phyloP scores from a whole-genome alignment of 2,329 filamentous ascomycete species.

The Lecanicillium sp. region DNA sequence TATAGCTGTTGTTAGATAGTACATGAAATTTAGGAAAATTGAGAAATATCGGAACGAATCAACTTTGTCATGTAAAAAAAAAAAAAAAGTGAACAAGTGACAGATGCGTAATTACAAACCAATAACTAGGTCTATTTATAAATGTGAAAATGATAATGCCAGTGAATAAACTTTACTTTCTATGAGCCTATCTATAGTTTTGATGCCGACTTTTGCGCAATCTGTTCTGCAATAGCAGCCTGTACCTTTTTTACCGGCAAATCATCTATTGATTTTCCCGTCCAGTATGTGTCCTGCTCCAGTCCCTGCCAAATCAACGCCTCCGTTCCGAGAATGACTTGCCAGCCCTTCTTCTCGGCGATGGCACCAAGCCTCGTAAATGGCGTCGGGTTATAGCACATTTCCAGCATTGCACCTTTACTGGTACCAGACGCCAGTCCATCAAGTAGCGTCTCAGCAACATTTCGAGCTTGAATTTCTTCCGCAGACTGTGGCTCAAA shows the following conservation, averaged over 20 bases:
- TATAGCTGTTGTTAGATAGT: too few relatives aligned
- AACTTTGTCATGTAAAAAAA: too few relatives aligned
- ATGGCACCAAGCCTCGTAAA: conserved; percentile 59
- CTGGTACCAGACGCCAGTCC: conserved; percentile 25
- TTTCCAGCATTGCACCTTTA: conserved; percentile 66
- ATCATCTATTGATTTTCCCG: conserved; percentile 48
- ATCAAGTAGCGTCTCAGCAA: conserved; percentile 40
- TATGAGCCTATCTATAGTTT: conserved; percentile 19
- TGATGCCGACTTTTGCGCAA: conserved; percentile 23
- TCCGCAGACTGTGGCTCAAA: conserved; percentile 57
- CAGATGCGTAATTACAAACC: too few relatives aligned
- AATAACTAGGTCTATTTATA: too few relatives aligned
- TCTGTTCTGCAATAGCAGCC: conserved; percentile 34
- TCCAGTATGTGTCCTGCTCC: conserved; percentile 61
- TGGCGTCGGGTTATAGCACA: conserved; percentile 73
- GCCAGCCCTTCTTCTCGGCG: conserved; percentile 56
- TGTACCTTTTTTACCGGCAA: conserved; percentile 54
- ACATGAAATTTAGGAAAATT: too few relatives aligned
- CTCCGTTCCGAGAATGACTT: conserved; percentile 68
- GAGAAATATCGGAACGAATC: too few relatives aligned
- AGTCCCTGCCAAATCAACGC: conserved; percentile 71
- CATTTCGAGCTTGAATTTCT: conserved; percentile 51
- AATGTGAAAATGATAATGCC: too few relatives aligned
- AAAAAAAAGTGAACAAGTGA: too few relatives aligned
- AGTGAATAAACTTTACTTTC: conserved; percentile 13